Base-by-base conservation (phyloP, 257 asterid genomes). In the Solanum dulcamara region DNA sequence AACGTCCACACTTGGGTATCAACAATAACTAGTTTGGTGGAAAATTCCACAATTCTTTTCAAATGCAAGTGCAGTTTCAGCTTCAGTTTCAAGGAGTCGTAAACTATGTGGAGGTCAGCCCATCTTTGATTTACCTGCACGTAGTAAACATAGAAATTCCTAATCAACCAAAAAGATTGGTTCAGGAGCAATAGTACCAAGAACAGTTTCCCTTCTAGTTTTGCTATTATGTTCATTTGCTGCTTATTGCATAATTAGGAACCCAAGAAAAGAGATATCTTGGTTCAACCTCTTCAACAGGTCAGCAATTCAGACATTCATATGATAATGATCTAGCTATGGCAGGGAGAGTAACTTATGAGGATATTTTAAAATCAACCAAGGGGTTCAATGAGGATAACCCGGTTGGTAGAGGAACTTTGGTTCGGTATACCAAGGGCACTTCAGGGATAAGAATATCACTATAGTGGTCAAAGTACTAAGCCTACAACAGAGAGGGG, bases 391-490 rank as follows among this genome's bases (percentile, higher is more conserved):
- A 87, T 15, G 66, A 32, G 46, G 87, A 74, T n/a, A 86, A 85
- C 51, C 80, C 89, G 59, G 50, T 89, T 57, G 89, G 89, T 20
- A 48, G 86, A 4, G 93, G 91, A 66, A 66, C 18, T 66, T 30
- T 30, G 40, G 74, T 66, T 88, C 85, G 1, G 92, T 87, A 0
- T 85, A 81, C 55, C 77, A 55, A 74, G 89, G 90, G 67, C 26
- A 74, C 22, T 83, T 90, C 1, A 11, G 18, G 5, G 86, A 64
- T 12, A 2, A 62, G 4, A 4, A n/a, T 59, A 59, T 59, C 32
- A 6, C 32, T 5, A 87, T 87, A 30, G 93, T 90, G 5, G 71
- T 90, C 35, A 89, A 90, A 70, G 87, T 89, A 30, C 10, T 90
- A 15, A 85, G 86, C 83, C 33, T 72, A 11, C 89, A 85, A 26